Evolutionary conservation across 1,139 yeast genomes (phyloP), one percentile per base, ranked within the genome.

Genomic region (Kluyveromyces sp.): DNA sequence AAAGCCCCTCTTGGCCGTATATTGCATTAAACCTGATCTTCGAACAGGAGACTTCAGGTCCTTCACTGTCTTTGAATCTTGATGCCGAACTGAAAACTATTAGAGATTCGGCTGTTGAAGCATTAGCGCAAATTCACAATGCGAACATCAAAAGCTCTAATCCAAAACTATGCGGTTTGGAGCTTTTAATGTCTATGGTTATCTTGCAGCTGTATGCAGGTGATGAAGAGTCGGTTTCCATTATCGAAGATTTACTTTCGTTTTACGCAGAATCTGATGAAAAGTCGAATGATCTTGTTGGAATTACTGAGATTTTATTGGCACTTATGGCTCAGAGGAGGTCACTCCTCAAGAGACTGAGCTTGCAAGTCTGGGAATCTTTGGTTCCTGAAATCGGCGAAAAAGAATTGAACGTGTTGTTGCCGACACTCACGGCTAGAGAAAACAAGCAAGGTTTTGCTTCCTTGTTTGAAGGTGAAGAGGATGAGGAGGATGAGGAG

Each of bases 371-470:
- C 2, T 89, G 96, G 96, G 87, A 81, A 46, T 71, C 75, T 30
- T 72, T 80, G 49, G 63, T 78, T n/a, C 62, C 62, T 16, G 67
- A 71, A 32, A 63, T 80, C 25, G 72, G 71, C 11, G 66, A 61
- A 19, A 70, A 68, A 13, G 78, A 86, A 47, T 64, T 88, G 41
- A 68, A 71, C 36, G 66, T 81, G 30, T 62, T 89, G 45, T 75
- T 74, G 48, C 86, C 84, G 52, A 82, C 88, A 17, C 69, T 92
- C 48, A 67, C 67, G 11, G 76, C 94, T 0, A 79, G 77, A 57
- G 98, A 92, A 61, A 86, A 83, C 58, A 77, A 80, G 51, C 80
- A 80, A 50, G 97, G 97, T 1, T 95, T 86, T 61, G 74, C 75
- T 32, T 75, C 75, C 37, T 64, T 92, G 55, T 92, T 89, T 61